phyloP scores from a whole-genome alignment of 768 basidiomycete genomes.

The Scleroderma bovista region DNA sequence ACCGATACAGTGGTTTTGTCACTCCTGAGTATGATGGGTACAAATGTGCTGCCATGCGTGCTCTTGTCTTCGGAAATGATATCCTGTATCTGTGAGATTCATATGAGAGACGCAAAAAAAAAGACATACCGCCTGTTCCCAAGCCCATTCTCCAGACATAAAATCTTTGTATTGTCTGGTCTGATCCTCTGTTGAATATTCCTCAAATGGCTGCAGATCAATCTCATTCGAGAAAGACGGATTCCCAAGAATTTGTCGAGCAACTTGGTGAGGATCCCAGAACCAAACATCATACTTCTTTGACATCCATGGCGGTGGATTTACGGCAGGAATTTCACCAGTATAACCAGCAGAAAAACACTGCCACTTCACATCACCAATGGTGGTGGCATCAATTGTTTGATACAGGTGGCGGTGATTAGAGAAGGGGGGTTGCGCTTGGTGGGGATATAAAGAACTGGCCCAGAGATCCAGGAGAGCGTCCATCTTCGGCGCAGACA shows the following conservation, averaged over 20 bases:
- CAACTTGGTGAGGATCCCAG: neutral
- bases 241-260: constrained; percentile 15
- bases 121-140: constrained; percentile 9
- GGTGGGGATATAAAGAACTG: neutral
- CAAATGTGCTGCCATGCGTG: constrained; percentile 8
- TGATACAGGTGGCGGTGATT: neutral
- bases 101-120: neutral
- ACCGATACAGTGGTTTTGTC: too few species aligned
- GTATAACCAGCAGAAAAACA: neutral
- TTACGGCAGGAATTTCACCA: too few species aligned
- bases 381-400: neutral
- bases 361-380: neutral
- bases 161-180: constrained; percentile 1
- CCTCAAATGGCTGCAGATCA: constrained; percentile 11
- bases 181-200: constrained; percentile 1
- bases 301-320: neutral
- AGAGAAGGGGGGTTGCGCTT: too few species aligned
- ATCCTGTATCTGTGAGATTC: constrained; percentile 6
- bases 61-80: constrained; percentile 12
- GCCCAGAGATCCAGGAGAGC: neutral
- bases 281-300: neutral
- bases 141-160: constrained; percentile 10
- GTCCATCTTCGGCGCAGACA: neutral
- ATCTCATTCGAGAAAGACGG: constrained; percentile 17
- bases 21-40: too few species aligned